These are phyloP conservation scores for Cyamopsis tetragonoloba DNA, from an alignment of 306 rosid species.

Conservation along the genomic window DNA sequence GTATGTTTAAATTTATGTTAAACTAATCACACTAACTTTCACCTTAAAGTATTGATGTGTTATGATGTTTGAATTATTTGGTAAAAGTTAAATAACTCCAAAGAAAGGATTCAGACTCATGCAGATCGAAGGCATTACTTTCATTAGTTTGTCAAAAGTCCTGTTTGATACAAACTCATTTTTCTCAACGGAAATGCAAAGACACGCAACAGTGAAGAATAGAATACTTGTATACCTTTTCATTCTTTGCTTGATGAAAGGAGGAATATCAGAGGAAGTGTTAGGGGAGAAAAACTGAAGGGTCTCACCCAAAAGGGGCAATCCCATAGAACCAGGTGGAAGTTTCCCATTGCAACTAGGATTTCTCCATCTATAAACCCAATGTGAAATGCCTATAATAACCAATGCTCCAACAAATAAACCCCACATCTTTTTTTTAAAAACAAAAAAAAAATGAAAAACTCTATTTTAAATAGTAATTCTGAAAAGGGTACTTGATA, in stretches of 20 bases:
- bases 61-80: too few species aligned
- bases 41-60: too few species aligned
- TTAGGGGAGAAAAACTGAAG: slow-evolving; percentile 82
- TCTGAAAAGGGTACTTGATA: slow-evolving; percentile 10
- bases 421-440: slow-evolving; percentile 54
- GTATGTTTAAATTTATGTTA: too few species aligned
- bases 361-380: slow-evolving; percentile 85
- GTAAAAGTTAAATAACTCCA: too few species aligned
- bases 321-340: slow-evolving; percentile 99
- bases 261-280: slow-evolving; percentile 74
- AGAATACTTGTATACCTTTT: slow-evolving; percentile 47
- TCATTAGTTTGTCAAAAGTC: too few species aligned
- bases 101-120: too few species aligned
- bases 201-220: too few species aligned
- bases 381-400: slow-evolving; percentile 54
- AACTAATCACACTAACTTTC: too few species aligned
- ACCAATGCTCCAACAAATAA: slow-evolving; percentile 52
- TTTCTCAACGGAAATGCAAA: too few species aligned
- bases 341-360: slow-evolving; percentile 81
- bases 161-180: too few species aligned
- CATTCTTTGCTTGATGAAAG: slow-evolving; percentile 82
- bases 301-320: slow-evolving; percentile 89
- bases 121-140: too few species aligned
- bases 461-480: slow-evolving; percentile 9
- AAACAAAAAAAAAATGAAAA: neutral